Conservation (phyloP, 23 red algal species). For the Agarophyton chilense region DNA sequence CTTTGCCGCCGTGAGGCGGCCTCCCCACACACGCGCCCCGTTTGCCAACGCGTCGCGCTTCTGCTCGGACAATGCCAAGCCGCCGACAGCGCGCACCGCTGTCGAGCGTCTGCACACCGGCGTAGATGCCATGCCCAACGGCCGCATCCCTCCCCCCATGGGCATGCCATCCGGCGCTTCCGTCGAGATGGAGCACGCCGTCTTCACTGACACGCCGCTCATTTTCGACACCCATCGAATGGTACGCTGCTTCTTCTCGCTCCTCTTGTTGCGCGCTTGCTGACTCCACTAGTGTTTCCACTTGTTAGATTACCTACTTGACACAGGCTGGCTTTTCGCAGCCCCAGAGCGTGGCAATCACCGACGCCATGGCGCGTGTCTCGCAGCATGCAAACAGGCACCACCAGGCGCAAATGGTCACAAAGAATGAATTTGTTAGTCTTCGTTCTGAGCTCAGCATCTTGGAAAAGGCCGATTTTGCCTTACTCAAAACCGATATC, state of each 20-base stretch:
- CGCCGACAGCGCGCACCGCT: background rate
- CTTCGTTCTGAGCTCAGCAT: slow-evolving; percentile 90
- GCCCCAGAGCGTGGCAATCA: slow-evolving; percentile 44
- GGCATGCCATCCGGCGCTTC: too few species aligned
- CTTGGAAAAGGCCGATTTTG: slow-evolving; percentile 94
- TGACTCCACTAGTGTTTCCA: background rate
- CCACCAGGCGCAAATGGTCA: slow-evolving; percentile 50
- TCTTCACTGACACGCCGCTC: slow-evolving; percentile 37
- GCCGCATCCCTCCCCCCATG: background rate
- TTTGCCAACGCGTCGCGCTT: too few species aligned
- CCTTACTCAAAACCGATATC: slow-evolving; percentile 82
- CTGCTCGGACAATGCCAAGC: background rate
- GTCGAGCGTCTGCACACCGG: background rate
- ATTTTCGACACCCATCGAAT: slow-evolving; percentile 58
- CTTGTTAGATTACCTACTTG: slow-evolving; percentile 16
- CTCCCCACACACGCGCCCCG: too few species aligned
- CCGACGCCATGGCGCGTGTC: slow-evolving; percentile 53
- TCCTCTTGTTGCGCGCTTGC: background rate
- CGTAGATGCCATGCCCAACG: background rate
- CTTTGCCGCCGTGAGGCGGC: too few species aligned
- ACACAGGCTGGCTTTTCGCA: slow-evolving; percentile 22
- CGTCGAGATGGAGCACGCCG: background rate
- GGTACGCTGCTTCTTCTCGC: slow-evolving; percentile 12
- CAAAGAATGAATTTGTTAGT: slow-evolving; percentile 90
- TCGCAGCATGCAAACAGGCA: slow-evolving; percentile 38